phyloP scores from a whole-genome alignment of 805 yeast genomes.

The Ogataea nitratoaversa region DNA sequence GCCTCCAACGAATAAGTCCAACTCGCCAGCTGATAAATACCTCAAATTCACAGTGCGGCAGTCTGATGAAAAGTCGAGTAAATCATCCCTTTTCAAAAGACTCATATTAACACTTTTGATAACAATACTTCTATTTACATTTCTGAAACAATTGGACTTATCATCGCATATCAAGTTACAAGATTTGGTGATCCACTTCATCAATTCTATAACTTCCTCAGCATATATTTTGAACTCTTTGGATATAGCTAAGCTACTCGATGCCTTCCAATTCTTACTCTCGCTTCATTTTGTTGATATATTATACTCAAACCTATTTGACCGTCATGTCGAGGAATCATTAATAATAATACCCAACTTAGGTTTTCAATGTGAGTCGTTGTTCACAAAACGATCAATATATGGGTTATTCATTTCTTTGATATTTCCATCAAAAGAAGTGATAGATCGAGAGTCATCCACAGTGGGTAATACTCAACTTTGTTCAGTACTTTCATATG shows the following conservation, averaged over 20 bases:
- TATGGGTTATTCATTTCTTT: constrained; percentile 4
- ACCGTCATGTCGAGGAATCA: constrained; percentile 38
- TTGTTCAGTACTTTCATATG: not conserved
- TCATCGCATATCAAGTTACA: not conserved
- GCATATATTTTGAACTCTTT: not conserved
- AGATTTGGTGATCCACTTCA: not conserved
- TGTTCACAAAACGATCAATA: constrained; percentile 23
- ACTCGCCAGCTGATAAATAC: constrained; percentile 9
- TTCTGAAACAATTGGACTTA: not conserved
- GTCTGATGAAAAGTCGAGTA: constrained; percentile 2
- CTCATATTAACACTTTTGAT: constrained; percentile 4
- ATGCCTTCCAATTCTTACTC: not conserved
- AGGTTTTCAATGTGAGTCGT: constrained; percentile 43
- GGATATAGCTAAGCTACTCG: not conserved
- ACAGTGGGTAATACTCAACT: too few relatives aligned
- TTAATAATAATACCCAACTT: constrained; percentile 42
- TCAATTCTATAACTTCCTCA: not conserved
- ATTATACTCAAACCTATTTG: constrained; percentile 19
- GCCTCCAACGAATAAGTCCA: too few relatives aligned
- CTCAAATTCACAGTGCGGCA: constrained; percentile 18
- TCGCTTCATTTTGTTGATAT: not conserved
- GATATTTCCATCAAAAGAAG: not conserved
- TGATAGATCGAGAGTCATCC: not conserved
- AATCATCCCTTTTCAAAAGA: not conserved
- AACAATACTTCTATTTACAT: constrained; percentile 4